Evolutionary conservation across 2,329 filamentous ascomycete species (phyloP).

Genomic region (Talaromyces pinophilus): DNA sequence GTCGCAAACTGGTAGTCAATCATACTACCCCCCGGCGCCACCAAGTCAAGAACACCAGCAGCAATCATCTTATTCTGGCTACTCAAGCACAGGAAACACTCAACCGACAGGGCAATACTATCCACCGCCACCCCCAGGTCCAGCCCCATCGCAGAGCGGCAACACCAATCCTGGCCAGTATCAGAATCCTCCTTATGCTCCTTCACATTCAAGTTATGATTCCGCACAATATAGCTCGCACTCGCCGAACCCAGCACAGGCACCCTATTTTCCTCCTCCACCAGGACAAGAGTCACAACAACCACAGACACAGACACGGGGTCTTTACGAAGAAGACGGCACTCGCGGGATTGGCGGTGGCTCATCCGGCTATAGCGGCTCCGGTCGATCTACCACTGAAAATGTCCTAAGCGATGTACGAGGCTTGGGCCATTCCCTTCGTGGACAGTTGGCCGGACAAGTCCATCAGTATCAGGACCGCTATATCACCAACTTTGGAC

Average conservation of each 20-base stretch:
- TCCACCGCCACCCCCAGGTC: conserved; percentile 42
- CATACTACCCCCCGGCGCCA: conserved; percentile 21
- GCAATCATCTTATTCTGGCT: neutral
- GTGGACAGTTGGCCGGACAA: conserved; percentile 34
- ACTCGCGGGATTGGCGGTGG: conserved; percentile 33
- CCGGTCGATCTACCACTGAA: conserved; percentile 32
- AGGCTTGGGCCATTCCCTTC: conserved; percentile 41
- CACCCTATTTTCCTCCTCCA: conserved; percentile 47
- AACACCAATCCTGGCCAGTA: conserved; percentile 12
- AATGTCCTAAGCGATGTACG: conserved; percentile 43
- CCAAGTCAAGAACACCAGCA: conserved; percentile 21
- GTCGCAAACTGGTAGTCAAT: conserved; percentile 7
- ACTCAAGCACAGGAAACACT: neutral
- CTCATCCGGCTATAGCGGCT: conserved; percentile 7
- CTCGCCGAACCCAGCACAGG: conserved; percentile 25
- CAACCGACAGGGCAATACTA: conserved; percentile 34
- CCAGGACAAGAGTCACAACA: conserved; percentile 36
- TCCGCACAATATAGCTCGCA: conserved; percentile 17
- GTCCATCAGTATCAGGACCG: conserved; percentile 49
- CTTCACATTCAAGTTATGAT: conserved; percentile 12
- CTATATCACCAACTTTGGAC: conserved; percentile 27
- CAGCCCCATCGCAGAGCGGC: conserved; percentile 28
- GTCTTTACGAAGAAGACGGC: conserved; percentile 34
- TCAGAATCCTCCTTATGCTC: neutral
- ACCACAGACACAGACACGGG: conserved; percentile 39